A percentile compares a stretch with the other conserved stretches of the same genome.
phyloP scores from a whole-genome alignment of 108 stramenopile species.

The Skeletonema costatum region DNA sequence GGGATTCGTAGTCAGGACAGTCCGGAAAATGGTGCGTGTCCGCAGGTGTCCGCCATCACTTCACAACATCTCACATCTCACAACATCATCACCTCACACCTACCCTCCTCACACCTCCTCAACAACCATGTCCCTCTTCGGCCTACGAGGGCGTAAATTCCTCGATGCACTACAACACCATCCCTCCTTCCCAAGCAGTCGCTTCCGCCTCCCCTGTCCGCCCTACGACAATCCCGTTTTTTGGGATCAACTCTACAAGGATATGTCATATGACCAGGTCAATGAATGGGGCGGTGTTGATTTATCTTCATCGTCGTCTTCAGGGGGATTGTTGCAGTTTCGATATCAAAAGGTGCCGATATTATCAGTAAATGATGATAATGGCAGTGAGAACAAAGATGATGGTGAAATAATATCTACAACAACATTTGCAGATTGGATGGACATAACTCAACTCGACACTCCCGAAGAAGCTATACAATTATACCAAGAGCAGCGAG shows the following conservation, averaged over 20 bases:
- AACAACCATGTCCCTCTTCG: background rate
- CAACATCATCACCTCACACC: too few relatives aligned
- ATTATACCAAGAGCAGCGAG: slow-evolving; percentile 3
- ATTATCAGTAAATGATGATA: background rate
- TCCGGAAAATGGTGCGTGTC: too few relatives aligned
- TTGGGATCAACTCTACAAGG: slow-evolving; percentile 69
- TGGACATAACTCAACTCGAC: slow-evolving; percentile 23
- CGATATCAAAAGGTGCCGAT: slow-evolving; percentile 23
- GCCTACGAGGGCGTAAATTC: slow-evolving; percentile 30
- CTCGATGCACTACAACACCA: slow-evolving; percentile 41
- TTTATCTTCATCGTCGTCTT: slow-evolving; percentile 27
- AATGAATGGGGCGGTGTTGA: slow-evolving; percentile 77
- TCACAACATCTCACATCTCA: too few relatives aligned
- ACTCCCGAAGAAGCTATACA: slow-evolving; percentile 34
- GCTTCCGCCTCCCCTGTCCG: slow-evolving; percentile 69
- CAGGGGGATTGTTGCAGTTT: slow-evolving; percentile 18
- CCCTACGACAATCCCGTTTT: slow-evolving; percentile 61
- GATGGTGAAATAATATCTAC: background rate
- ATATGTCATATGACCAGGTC: slow-evolving; percentile 55
- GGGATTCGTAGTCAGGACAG: too few relatives aligned
- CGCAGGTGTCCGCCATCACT: too few relatives aligned
- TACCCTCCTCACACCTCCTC: too few relatives aligned
- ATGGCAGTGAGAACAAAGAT: background rate
- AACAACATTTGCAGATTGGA: slow-evolving; percentile 43
- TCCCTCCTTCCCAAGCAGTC: slow-evolving; percentile 15